Percentiles rank a stretch among this genome's conserved stretches.
Evolutionary conservation across 208 protist genomes (phyloP).

Genomic region (Trichomonas tenax): DNA sequence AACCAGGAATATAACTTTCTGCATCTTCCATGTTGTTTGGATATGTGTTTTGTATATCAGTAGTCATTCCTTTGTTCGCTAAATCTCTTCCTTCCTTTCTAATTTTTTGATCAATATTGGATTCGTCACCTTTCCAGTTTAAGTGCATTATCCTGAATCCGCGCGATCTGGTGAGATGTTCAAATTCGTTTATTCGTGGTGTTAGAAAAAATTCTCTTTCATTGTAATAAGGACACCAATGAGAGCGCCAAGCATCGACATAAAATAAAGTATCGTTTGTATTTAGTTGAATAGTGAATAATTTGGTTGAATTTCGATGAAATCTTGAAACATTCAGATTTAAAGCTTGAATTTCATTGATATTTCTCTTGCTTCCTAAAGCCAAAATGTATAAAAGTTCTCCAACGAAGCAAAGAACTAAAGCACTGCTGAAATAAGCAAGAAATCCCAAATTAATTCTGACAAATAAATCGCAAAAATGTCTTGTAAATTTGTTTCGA

Average conservation of each 20-base stretch:
- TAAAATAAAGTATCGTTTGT: background rate
- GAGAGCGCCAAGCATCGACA: background rate
- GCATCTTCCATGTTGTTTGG: background rate
- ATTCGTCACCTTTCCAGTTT: background rate
- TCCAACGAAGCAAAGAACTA: no score
- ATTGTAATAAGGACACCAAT: slow-evolving; percentile 19
- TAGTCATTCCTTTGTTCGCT: background rate
- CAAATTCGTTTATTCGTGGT: background rate
- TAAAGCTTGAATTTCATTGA: no score
- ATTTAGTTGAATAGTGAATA: background rate
- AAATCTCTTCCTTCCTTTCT: background rate
- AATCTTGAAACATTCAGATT: background rate
- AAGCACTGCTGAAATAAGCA: no score
- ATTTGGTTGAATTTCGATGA: background rate
- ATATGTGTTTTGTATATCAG: background rate
- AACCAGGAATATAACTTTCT: background rate
- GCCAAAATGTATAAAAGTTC: no score
- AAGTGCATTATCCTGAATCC: background rate
- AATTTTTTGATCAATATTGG: background rate
- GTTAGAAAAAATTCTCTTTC: background rate
- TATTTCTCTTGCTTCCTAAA: no score
- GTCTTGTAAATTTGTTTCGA: no score
- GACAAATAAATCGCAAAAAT: no score
- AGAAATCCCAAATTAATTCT: no score
- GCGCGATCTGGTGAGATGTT: background rate